Evolutionary conservation across 306 rosid genomes (phyloP), one percentile per base, ranked within the genome.

Genomic region (apple (Malus domestica)): DNA sequence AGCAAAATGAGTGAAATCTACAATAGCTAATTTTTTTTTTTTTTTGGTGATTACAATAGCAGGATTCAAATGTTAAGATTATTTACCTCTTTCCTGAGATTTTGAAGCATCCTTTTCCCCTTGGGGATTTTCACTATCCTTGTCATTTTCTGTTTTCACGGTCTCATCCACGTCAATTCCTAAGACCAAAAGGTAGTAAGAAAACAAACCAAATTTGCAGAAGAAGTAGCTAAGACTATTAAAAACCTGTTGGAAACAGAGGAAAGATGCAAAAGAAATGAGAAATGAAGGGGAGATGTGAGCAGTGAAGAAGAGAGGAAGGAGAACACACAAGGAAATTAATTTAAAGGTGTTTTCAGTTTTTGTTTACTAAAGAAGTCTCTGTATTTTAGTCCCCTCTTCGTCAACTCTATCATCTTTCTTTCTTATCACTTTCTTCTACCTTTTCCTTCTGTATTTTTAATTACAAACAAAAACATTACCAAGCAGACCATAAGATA

Each of bases 81-180:
- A 29, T n/a, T 69, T 71, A 95, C 98, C 98, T 88, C 63, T 84
- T 84, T 74, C 87, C 82, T 84, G 88, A 68, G 33, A 78, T 73
- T 78, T 83, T 74, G 88, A 78, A 79, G 85, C 79, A 66, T 73
- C 72, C 63, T 86, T 87, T 79, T 83, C 88, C 25, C 73, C 80
- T 65, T 22, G 85, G 63, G 81, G 63, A 76, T 40, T 40, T 55
- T 1, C 75, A 51, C 46, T 72, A 13, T 82, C 90, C 68, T 76
- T 64, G 10, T 87, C 87, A 80, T 57, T 80, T 68, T 83, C 77
- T 65, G 85, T 68, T 81, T 80, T 80, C 2, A 44, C 8, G 14
- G 75, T 61, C 73, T 83, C 85, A 23, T 86, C 89, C 69, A 79
- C 19, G 25, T 79, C 67, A 38, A 63, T 76, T 35, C 25, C 97